These are phyloP conservation scores for Lenwebbia sp. DNA, from an alignment of 345 rosid species.

Conservation along the genomic window DNA sequence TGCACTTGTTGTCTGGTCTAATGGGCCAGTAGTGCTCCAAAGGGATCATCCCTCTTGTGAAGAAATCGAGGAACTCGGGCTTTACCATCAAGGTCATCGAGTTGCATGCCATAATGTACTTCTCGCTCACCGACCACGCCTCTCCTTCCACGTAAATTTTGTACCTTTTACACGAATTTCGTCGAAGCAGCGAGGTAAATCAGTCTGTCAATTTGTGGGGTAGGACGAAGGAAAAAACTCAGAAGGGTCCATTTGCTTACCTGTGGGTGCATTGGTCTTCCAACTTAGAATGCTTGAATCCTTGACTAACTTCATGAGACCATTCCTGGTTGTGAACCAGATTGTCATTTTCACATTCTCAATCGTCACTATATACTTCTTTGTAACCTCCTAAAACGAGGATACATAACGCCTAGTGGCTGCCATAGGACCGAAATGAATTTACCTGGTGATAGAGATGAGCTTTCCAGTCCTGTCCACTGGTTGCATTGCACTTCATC, in stretches of 20 bases:
- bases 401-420: background rate
- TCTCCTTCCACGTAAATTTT: constrained; percentile 43
- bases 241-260: constrained; percentile 3
- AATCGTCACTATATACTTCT: background rate
- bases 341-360: background rate
- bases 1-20: constrained; percentile 15
- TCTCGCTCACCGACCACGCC: constrained; percentile 45
- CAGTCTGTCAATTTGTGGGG: background rate
- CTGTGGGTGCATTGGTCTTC: constrained; percentile 53
- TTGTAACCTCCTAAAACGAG: background rate
- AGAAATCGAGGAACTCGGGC: constrained; percentile 28
- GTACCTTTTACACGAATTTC: constrained; percentile 13
- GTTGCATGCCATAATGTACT: constrained; percentile 38
- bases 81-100: constrained; percentile 23
- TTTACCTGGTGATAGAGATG: constrained; percentile 10
- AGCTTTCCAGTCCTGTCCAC: constrained; percentile 9
- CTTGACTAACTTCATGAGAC: constrained; percentile 15
- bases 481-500: constrained; percentile 14
- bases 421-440: background rate
- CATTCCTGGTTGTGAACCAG: constrained; percentile 15
- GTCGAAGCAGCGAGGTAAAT: background rate
- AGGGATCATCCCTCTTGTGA: constrained; percentile 32
- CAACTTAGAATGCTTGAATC: constrained; percentile 29
- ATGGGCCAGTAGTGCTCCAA: constrained; percentile 45
- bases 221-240: background rate